Conservation (phyloP, 2,329 filamentous ascomycete species). For the Fusarium napiforme region DNA sequence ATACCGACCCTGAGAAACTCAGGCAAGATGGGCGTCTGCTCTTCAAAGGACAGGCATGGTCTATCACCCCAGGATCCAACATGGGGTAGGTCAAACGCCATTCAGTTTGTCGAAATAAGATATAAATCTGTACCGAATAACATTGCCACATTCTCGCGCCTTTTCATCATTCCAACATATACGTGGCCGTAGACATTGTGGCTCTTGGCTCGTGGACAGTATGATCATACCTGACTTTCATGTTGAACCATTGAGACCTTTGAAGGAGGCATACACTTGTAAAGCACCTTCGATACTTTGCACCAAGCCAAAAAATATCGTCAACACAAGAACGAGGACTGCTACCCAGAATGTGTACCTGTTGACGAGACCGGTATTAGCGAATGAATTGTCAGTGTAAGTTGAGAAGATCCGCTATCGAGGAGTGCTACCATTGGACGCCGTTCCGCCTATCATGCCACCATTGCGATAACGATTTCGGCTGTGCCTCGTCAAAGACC, state of each 20-base stretch:
- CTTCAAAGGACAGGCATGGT: slow-evolving; percentile 31
- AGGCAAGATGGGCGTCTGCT: slow-evolving; percentile 25
- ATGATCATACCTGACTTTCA: background rate
- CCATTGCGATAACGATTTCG: background rate
- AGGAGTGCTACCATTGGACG: background rate
- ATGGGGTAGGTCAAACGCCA: background rate
- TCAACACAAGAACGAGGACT: background rate
- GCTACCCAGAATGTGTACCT: slow-evolving; percentile 11
- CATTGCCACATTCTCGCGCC: background rate
- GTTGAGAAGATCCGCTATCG: background rate
- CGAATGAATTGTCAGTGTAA: background rate
- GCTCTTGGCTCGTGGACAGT: background rate
- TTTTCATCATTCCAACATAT: background rate
- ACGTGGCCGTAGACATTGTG: background rate
- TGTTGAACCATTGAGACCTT: background rate
- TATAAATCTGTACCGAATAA: rapidly evolving
- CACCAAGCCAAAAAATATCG: slow-evolving; percentile 8
- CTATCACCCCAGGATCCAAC: slow-evolving; percentile 11
- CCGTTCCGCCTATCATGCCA: background rate
- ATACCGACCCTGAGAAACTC: slow-evolving; percentile 32
- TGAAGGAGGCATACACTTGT: slow-evolving; percentile 3
- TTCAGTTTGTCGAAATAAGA: background rate
- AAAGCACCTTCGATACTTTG: slow-evolving; percentile 3
- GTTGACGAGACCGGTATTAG: background rate
- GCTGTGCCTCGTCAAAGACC: background rate